These are phyloP conservation scores for Pleurostoma richardsiae DNA, from an alignment of 2,329 filamentous ascomycete species.

Conservation along the genomic window DNA sequence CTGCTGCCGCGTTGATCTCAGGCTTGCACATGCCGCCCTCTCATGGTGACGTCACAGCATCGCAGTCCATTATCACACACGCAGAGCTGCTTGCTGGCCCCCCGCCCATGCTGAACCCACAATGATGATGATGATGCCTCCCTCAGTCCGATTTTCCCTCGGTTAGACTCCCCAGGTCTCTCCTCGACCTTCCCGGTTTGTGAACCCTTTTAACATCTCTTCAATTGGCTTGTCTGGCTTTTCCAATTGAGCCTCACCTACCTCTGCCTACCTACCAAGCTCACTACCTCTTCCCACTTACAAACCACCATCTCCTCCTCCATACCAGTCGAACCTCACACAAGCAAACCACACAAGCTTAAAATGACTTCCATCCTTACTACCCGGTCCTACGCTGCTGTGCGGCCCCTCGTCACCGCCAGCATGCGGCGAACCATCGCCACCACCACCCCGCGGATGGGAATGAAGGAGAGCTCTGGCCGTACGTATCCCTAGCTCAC, in stretches of 20 bases:
- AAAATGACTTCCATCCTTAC: slow-evolving; percentile 7
- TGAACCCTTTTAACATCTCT: not conserved
- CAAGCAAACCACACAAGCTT: no score
- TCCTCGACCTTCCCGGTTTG: no score
- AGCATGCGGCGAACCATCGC: slow-evolving; percentile 5
- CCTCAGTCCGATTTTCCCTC: no score
- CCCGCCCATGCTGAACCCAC: no score
- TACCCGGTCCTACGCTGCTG: slow-evolving; percentile 3
- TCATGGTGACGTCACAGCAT: no score
- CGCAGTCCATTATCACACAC: no score
- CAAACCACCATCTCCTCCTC: not conserved
- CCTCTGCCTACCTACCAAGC: not conserved
- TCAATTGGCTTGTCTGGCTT: not conserved
- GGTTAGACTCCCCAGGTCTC: no score
- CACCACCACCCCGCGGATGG: slow-evolving; percentile 2
- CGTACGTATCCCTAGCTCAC: not conserved
- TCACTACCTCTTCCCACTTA: not conserved
- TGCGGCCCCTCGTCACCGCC: slow-evolving; percentile 4
- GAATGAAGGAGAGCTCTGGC: slow-evolving; percentile 9
- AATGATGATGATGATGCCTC: no score
- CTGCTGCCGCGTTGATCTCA: no score
- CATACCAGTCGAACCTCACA: no score
- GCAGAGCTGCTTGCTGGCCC: no score
- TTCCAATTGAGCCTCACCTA: not conserved
- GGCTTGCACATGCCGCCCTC: no score